phyloP scores from a whole-genome alignment of 83 land plant genomes.

The Picea mariana region DNA sequence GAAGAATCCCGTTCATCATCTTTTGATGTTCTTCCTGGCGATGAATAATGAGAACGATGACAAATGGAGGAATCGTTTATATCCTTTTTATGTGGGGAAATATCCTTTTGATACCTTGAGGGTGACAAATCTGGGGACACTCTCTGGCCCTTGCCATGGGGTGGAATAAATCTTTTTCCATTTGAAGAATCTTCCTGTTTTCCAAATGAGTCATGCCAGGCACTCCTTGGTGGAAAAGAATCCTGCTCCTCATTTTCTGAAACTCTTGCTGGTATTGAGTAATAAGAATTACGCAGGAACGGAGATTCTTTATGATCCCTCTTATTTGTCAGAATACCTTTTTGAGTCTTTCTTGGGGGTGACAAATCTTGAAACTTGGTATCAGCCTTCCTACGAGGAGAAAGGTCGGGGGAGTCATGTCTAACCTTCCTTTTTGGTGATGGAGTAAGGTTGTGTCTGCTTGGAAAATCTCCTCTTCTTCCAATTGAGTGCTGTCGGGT shows the following conservation, averaged over 20 bases:
- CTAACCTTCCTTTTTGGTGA: background rate
- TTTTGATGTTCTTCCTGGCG: background rate
- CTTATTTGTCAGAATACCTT: conserved; percentile 5
- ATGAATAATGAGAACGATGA: background rate
- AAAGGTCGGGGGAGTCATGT: conserved; percentile 21
- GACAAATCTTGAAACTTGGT: conserved; percentile 8
- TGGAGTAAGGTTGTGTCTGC: background rate
- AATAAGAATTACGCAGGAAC: background rate
- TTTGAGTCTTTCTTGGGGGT: background rate
- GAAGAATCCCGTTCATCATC: conserved; percentile 29
- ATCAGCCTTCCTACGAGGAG: background rate
- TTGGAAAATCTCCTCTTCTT: background rate
- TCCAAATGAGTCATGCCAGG: conserved; percentile 17
- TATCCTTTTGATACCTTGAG: background rate
- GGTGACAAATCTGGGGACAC: conserved; percentile 10
- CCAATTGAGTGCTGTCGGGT: background rate
- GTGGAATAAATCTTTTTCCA: background rate
- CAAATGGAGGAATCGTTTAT: background rate
- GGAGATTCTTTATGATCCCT: background rate
- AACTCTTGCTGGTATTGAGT: no score
- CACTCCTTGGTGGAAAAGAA: conserved; percentile 43
- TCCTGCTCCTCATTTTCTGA: conserved; percentile 11
- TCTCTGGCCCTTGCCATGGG: background rate
- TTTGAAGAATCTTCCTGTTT: background rate
- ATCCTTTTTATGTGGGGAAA: background rate